phyloP scores from a whole-genome alignment of 768 basidiomycete species.

The Tylopilus vinaceipallidus region DNA sequence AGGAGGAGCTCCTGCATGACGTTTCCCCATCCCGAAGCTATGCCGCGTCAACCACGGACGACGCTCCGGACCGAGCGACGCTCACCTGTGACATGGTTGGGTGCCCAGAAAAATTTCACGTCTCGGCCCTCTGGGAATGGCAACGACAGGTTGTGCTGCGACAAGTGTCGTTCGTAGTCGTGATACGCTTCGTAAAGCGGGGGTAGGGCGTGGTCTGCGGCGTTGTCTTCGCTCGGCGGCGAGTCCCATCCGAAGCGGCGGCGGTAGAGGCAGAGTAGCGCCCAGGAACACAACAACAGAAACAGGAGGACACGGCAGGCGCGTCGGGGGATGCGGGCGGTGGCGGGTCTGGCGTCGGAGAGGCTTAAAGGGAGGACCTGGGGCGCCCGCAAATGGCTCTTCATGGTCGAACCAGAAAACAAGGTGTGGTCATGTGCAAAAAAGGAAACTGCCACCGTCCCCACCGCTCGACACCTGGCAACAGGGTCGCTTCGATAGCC shows the following conservation, averaged over 20 bases:
- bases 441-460: slow-evolving; percentile 3
- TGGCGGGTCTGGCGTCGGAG: slow-evolving; percentile 12
- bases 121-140: slow-evolving; percentile 40
- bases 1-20: slow-evolving; percentile 56
- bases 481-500: not conserved
- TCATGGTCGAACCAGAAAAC: too few relatives aligned
- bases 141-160: slow-evolving; percentile 42
- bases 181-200: slow-evolving; percentile 47
- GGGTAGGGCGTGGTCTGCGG: slow-evolving; percentile 28
- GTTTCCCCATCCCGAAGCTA: slow-evolving; percentile 62
- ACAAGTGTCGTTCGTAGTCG: slow-evolving; percentile 42
- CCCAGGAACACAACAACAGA: slow-evolving; percentile 9
- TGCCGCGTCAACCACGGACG: not conserved
- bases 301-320: slow-evolving; percentile 11
- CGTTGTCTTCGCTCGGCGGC: slow-evolving; percentile 2
- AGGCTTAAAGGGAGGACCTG: slow-evolving; percentile 18
- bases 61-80: not conserved
- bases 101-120: slow-evolving; percentile 46
- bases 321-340: slow-evolving; percentile 4
- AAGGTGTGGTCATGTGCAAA: too few relatives aligned
- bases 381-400: too few relatives aligned
- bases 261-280: slow-evolving; percentile 18
- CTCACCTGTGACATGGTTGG: slow-evolving; percentile 47
- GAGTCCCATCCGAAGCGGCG: not conserved
- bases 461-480: too few relatives aligned